A percentile compares a stretch with the other conserved stretches of the same genome.
Evolutionary conservation across 2,329 filamentous ascomycete species (phyloP).

Genomic region (Diaporthe eres): DNA sequence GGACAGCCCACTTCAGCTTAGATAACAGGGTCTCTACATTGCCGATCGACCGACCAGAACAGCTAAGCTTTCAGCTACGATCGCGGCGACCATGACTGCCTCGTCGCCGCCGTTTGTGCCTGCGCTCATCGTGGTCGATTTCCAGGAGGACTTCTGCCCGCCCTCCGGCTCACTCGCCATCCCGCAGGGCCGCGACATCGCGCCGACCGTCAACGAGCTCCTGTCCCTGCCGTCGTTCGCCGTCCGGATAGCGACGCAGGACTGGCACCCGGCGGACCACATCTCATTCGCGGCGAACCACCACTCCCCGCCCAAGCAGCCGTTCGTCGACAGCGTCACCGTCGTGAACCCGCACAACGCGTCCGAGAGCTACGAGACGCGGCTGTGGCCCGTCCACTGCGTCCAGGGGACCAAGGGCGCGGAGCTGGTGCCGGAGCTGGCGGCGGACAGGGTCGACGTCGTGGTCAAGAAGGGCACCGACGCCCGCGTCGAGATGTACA

Average conservation of each 20-base stretch:
- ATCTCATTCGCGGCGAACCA: slow-evolving; percentile 93
- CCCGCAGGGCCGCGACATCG: slow-evolving; percentile 77
- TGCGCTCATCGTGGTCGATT: slow-evolving; percentile 81
- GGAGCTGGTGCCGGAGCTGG: slow-evolving; percentile 80
- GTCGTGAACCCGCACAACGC: slow-evolving; percentile 78
- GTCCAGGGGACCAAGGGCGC: slow-evolving; percentile 81
- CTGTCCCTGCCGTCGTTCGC: slow-evolving; percentile 79
- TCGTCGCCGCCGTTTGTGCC: slow-evolving; percentile 56
- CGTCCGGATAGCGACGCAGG: slow-evolving; percentile 87
- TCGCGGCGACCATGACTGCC: slow-evolving; percentile 32
- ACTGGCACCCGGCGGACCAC: slow-evolving; percentile 88
- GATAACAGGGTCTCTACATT: not conserved
- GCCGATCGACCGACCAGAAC: not conserved
- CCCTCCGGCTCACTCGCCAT: slow-evolving; percentile 90
- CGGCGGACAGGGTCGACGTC: slow-evolving; percentile 70
- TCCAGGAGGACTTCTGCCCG: slow-evolving; percentile 96
- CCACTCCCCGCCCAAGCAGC: slow-evolving; percentile 63
- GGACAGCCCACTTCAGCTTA: not conserved
- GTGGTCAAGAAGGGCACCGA: slow-evolving; percentile 85
- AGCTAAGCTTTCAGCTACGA: not conserved
- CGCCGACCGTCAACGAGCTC: slow-evolving; percentile 80
- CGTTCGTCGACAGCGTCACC: slow-evolving; percentile 76
- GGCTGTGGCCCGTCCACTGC: slow-evolving; percentile 93
- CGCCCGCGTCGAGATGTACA: slow-evolving; percentile 89
- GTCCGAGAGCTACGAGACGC: slow-evolving; percentile 73